Percentiles rank a stretch among this genome's conserved stretches.
Evolutionary conservation across 306 rosid genomes (phyloP).

Genomic region (Amphicarpaea edgeworthii): DNA sequence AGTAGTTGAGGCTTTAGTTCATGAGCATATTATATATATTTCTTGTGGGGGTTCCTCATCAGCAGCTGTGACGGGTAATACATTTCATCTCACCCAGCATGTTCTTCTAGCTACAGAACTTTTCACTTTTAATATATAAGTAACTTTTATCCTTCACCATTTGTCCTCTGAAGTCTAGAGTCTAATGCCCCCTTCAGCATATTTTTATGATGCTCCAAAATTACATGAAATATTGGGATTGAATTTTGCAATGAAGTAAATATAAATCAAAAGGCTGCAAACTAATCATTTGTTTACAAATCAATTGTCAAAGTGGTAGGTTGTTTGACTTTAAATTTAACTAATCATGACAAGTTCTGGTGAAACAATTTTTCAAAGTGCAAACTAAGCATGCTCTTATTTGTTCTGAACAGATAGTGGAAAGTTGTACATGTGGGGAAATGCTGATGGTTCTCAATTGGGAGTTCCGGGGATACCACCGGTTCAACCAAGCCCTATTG

Average conservation of each 20-base stretch:
- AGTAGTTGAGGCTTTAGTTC: conserved; percentile 68
- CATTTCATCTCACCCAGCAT: background rate
- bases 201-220: conserved; percentile 14
- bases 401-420: conserved; percentile 68
- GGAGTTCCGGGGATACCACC: conserved; percentile 95
- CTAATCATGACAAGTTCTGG: background rate
- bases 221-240: conserved; percentile 5
- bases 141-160: conserved; percentile 25
- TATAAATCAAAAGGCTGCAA: background rate
- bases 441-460: conserved; percentile 78
- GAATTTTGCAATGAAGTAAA: background rate
- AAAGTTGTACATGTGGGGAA: conserved; percentile 90
- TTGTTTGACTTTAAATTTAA: conserved; percentile 1
- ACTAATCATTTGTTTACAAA: background rate
- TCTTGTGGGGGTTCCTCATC: conserved; percentile 92
- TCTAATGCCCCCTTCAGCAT: background rate
- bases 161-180: conserved; percentile 28
- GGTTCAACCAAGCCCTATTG: conserved; percentile 68
- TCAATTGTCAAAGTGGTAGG: background rate
- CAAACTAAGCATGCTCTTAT: conserved; percentile 28
- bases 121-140: background rate
- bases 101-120: background rate
- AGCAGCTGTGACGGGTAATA: conserved; percentile 84
- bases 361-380: background rate
- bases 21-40: conserved; percentile 64